Evolutionary conservation across 306 rosid genomes (phyloP), one percentile per base, ranked within the genome.

Genomic region (Leucaena leucocephala): DNA sequence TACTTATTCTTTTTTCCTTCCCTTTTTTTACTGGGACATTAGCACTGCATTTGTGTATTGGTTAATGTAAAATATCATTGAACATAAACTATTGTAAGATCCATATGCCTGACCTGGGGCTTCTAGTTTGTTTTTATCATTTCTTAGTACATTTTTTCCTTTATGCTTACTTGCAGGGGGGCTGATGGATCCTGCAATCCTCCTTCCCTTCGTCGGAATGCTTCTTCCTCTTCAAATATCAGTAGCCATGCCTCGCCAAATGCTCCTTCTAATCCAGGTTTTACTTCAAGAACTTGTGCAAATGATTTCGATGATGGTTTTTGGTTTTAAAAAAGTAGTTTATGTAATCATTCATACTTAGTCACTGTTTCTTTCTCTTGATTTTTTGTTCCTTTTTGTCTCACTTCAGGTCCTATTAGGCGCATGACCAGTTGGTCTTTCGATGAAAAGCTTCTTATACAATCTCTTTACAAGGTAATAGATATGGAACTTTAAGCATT

Each of bases 371-470:
- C 38, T 74, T 17, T 61, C 38, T 75, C 8, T 21, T 72, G 42
- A 21, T 72, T 34, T 38, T 6, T 49, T 70, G n/a, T 48, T 65
- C 36, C 50, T 21, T 68, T 55, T 80, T 42, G 72, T 64, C 42
- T 75, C 65, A 68, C 17, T 83, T 66, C 77, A 96, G 97, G 81
- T 76, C 80, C 91, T 78, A 86, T 86, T 77, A 95, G 82, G 87
- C 97, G 88, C 85, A 82, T 86, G 59, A 85, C 84, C 85, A 93
- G 98, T 85, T 96, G 97, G 99, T 87, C 96, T 49, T 93, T 96
- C 57, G 97, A 96, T 9, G 99, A 96, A 84, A 93, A 81, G 79
- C 91, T 96, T 79, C 89, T 96, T 59, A 84, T 93, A 74, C 99
- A 90, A 65, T 79, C 96, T 71, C 92, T 96, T 46, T 91, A 91